Evolutionary conservation across 495 filamentous ascomycete species (phyloP), one percentile per base, ranked within the genome.

Genomic region (Pyronema domesticum): DNA sequence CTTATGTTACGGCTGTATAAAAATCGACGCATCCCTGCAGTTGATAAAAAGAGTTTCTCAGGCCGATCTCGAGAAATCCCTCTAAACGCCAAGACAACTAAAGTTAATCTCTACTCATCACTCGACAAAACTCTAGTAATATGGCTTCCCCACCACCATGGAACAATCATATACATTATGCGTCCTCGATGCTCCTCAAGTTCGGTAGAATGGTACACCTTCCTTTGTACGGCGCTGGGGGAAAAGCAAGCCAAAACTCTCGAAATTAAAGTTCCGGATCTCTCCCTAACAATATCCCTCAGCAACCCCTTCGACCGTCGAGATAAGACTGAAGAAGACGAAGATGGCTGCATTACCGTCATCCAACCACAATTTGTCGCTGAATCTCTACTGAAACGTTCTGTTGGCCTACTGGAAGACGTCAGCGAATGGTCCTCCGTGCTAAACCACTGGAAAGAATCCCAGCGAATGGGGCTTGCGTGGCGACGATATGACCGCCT

Each of bases 401-500:
- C 79, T 60, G 67, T 86, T 23, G 65, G 73, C 19, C 76, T 82
- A 69, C 69, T 86, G 0, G 66, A 74, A 60, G 70, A 74, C 11
- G 69, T 72, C 11, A 65, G 72, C 0, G 79, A 83, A 58, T 86
- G 81, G 80, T 66, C 68, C 2, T 74, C 82, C 46, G 74, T 85
- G 0, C 56, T 85, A 7, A 70, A 75, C 17, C 55, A 68, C 34
- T 86, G 82, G 82, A 67, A 74, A 14, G 72, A 71, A 42, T 66
- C 75, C 34, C 74, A 81, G 54, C 77, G 74, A 33, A 79, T 86
- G 69, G 82, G 82, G 1, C 70, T 86, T 50, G 82, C 80, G 13
- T 86, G 82, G 82, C 82, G 80, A 61, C 73, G 82, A 36, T 86
- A 85, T 60, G 82, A 86, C 60, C 74, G 82, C 11, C 68, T 86